phyloP scores from a whole-genome alignment of 2,329 filamentous ascomycete species.

The Xylariaceae sp. region DNA sequence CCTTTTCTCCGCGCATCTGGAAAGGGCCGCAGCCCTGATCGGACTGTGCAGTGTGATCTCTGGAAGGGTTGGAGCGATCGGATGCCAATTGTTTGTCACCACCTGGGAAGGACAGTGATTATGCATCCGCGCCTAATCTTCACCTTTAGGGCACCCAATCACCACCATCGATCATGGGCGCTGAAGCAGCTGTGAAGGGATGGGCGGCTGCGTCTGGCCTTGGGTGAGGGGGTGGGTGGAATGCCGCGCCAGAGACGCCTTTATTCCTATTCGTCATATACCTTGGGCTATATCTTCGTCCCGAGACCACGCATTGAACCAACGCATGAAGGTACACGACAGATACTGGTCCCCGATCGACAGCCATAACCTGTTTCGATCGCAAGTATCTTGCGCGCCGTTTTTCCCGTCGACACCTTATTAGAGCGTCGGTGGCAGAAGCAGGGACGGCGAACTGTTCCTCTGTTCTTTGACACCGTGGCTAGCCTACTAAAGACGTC shows the following conservation, averaged over 20 bases:
- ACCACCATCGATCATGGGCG: background rate
- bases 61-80: background rate
- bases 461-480: no score
- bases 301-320: background rate
- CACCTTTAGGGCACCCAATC: slow-evolving; percentile 18
- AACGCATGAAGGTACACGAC: no score
- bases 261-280: background rate
- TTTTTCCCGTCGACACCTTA: no score
- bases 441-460: no score
- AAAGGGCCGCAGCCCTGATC: background rate
- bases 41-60: background rate
- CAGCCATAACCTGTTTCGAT: no score
- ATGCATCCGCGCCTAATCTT: slow-evolving; percentile 18
- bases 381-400: no score
- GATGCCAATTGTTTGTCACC: background rate
- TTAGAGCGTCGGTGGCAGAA: no score
- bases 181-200: slow-evolving; percentile 12
- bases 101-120: slow-evolving; percentile 7
- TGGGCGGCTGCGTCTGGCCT: background rate
- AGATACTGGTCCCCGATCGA: no score
- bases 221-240: no score
- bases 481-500: no score
- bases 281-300: slow-evolving; percentile 14
- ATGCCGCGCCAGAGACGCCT: no score
- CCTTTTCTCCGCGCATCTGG: background rate